Conservation (phyloP, 371 early-diverging fungal genomes). For the Sporodiniella umbellata region DNA sequence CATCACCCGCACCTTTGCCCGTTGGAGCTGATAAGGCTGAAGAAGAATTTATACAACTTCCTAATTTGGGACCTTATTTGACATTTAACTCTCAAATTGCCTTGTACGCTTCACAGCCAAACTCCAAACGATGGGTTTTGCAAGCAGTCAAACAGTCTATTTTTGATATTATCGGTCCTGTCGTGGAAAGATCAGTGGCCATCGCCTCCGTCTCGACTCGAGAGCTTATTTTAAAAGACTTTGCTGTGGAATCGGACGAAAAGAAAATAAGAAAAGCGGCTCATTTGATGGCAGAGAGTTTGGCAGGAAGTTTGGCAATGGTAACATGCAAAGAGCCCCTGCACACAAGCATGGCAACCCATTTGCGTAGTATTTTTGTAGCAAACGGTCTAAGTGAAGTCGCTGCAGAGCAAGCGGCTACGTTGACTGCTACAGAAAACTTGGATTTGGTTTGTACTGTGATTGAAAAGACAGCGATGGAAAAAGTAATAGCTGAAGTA, state of each 20-base stretch:
- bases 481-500: slow-evolving; percentile 85
- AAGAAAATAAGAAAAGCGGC: slow-evolving; percentile 90
- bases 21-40: slow-evolving; percentile 1
- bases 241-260: slow-evolving; percentile 91
- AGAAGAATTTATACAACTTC: slow-evolving; percentile 28
- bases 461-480: slow-evolving; percentile 91
- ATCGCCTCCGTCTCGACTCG: slow-evolving; percentile 90
- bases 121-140: slow-evolving; percentile 77
- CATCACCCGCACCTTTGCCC: neutral
- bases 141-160: slow-evolving; percentile 89
- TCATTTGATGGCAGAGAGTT: slow-evolving; percentile 87
- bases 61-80: slow-evolving; percentile 65
- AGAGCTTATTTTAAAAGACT: slow-evolving; percentile 91
- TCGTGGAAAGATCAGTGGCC: slow-evolving; percentile 88
- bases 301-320: slow-evolving; percentile 78
- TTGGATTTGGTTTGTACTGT: slow-evolving; percentile 88
- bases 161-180: slow-evolving; percentile 82
- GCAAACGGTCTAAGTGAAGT: slow-evolving; percentile 63
- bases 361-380: slow-evolving; percentile 73
- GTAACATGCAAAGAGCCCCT: slow-evolving; percentile 94
- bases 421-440: slow-evolving; percentile 83
- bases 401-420: slow-evolving; percentile 78
- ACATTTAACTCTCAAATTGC: slow-evolving; percentile 69
- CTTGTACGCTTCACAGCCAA: slow-evolving; percentile 77
- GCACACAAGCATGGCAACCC: slow-evolving; percentile 79